Conservation (phyloP, 139 green algal genomes). For the Coccomyxa sp. region DNA sequence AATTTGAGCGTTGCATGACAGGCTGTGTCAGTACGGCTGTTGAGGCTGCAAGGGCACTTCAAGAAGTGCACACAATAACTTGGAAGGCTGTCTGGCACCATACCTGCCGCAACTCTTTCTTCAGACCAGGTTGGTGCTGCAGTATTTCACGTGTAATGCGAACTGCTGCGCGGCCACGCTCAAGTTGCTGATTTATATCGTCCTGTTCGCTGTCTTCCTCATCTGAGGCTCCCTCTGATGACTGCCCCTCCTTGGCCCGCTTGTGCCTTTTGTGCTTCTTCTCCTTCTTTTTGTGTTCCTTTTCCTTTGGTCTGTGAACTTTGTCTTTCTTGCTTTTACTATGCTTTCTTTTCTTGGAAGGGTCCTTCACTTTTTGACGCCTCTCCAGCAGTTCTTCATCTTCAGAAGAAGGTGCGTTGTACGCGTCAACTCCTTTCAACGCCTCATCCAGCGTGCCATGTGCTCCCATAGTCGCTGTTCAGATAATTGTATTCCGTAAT, state of each 20-base stretch:
- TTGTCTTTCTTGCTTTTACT: neutral
- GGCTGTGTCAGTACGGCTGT: neutral
- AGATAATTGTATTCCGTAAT: no score
- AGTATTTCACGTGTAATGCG: constrained; percentile 25
- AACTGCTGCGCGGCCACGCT: neutral
- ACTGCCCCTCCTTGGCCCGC: neutral
- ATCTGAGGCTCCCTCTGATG: no score
- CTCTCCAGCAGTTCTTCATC: neutral
- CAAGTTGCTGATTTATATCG: neutral
- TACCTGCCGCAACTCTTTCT: constrained; percentile 31
- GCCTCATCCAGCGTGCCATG: neutral
- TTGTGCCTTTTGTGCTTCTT: neutral
- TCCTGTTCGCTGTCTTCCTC: neutral
- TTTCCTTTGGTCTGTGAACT: neutral
- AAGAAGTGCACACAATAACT: neutral
- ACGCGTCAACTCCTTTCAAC: neutral
- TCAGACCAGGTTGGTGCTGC: constrained; percentile 15
- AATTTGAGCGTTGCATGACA: neutral
- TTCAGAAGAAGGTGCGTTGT: neutral
- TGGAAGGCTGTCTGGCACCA: neutral
- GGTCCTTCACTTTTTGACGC: neutral
- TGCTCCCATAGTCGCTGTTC: neutral
- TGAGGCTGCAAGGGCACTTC: neutral
- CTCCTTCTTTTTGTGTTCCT: neutral
- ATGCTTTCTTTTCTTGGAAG: neutral